A percentile compares a stretch with the other conserved stretches of the same genome.
phyloP scores from a whole-genome alignment of 1,139 yeast genomes.

The Zygosaccharomyces sapae region DNA sequence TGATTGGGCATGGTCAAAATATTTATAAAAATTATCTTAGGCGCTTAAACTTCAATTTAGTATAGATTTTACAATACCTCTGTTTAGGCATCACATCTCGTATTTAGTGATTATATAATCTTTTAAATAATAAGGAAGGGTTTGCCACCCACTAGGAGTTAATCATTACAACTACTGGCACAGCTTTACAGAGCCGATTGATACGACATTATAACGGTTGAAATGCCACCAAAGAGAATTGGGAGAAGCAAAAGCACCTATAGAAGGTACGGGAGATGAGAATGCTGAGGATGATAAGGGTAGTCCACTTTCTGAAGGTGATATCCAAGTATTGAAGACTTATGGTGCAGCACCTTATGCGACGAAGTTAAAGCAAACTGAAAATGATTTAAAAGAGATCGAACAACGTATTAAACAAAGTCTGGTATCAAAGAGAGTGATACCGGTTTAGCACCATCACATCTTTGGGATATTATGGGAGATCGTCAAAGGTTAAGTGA shows the following conservation, averaged over 20 bases:
- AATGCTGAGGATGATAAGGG: conserved; percentile 64
- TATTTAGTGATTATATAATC: background rate
- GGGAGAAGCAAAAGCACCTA: conserved; percentile 95
- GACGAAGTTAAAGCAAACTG: conserved; percentile 68
- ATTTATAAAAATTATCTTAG: background rate
- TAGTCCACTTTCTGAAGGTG: conserved; percentile 89
- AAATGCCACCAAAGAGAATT: conserved; percentile 56
- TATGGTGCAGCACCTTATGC: conserved; percentile 98
- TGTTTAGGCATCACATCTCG: background rate
- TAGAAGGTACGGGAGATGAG: conserved; percentile 50
- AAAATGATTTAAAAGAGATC: conserved; percentile 75
- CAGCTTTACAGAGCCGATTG: background rate
- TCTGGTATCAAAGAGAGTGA: conserved; percentile 93
- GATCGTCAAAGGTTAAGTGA: conserved; percentile 90
- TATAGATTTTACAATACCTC: background rate
- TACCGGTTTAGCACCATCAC: conserved; percentile 93
- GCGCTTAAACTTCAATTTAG: background rate
- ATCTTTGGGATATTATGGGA: conserved; percentile 95
- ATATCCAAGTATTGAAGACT: conserved; percentile 91
- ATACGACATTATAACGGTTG: conserved; percentile 10
- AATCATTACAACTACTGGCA: background rate
- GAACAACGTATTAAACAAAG: conserved; percentile 85
- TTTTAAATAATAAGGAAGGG: background rate
- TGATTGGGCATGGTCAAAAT: background rate
- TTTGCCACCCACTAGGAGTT: background rate